Evolutionary conservation across 2,329 filamentous ascomycete genomes (phyloP).

Genomic region (Neopestalotiopsis sp.): DNA sequence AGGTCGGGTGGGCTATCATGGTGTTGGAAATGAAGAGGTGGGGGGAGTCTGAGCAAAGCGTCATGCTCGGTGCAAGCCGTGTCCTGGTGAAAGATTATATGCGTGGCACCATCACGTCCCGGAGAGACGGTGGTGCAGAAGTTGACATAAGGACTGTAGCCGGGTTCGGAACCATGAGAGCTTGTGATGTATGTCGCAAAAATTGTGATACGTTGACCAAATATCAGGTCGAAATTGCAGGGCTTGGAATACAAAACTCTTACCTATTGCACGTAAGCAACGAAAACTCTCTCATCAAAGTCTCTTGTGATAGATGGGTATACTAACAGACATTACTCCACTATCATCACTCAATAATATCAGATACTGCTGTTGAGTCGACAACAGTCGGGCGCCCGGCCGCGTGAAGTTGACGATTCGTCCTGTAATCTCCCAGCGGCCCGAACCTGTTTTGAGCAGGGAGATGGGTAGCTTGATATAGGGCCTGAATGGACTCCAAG

Average conservation of each 20-base stretch:
- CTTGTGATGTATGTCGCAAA: slow-evolving; percentile 63
- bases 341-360: slow-evolving; percentile 61
- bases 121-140: slow-evolving; percentile 63
- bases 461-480: slow-evolving; percentile 54
- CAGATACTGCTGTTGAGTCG: slow-evolving; percentile 54
- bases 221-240: slow-evolving; percentile 44
- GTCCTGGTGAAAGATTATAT: slow-evolving; percentile 58
- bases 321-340: slow-evolving; percentile 55
- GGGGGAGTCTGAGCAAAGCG: slow-evolving; percentile 49
- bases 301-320: not conserved
- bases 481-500: slow-evolving; percentile 46
- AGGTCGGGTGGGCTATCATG: slow-evolving; percentile 45
- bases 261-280: slow-evolving; percentile 38
- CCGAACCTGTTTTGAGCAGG: slow-evolving; percentile 53
- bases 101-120: slow-evolving; percentile 56
- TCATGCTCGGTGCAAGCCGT: slow-evolving; percentile 41
- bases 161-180: slow-evolving; percentile 39
- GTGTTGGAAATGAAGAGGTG: slow-evolving; percentile 41
- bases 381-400: slow-evolving; percentile 44
- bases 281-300: not conserved
- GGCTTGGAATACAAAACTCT: slow-evolving; percentile 54
- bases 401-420: slow-evolving; percentile 61
- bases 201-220: slow-evolving; percentile 60
- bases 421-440: slow-evolving; percentile 56
- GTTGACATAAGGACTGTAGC: slow-evolving; percentile 45